Percentiles rank a stretch among this genome's conserved stretches.
Conservation (phyloP, 495 filamentous ascomycete species). For the Aspergillus sclerotioniger region DNA sequence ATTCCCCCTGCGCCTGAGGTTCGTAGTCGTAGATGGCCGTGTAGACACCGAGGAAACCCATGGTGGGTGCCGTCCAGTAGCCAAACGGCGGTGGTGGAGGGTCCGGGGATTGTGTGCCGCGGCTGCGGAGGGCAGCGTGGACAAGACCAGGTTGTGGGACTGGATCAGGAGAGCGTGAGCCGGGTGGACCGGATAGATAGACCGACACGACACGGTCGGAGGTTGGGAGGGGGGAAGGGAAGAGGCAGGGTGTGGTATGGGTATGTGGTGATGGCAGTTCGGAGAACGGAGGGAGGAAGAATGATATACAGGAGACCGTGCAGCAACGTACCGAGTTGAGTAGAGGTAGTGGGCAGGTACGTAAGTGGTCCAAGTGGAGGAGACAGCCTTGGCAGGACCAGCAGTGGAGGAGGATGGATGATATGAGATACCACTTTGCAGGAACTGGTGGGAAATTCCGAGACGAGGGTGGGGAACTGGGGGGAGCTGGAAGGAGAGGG, state of each 20-base stretch:
- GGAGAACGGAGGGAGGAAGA: not conserved
- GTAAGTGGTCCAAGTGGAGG: slow-evolving; percentile 7
- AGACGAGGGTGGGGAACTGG: slow-evolving; percentile 3
- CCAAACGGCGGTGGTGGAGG: slow-evolving; percentile 4
- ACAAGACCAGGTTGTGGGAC: not conserved
- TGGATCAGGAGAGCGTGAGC: slow-evolving; percentile 8
- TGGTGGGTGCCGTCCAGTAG: slow-evolving; percentile 29
- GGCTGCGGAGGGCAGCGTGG: slow-evolving; percentile 26
- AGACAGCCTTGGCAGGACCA: slow-evolving; percentile 4
- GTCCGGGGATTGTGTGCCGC: slow-evolving; percentile 7
- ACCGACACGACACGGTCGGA: not conserved
- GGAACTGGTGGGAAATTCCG: slow-evolving; percentile 10
- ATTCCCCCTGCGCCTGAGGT: slow-evolving; percentile 84
- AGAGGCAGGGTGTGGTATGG: slow-evolving; percentile 3
- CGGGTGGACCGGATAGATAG: not conserved
- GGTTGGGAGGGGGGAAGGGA: slow-evolving; percentile 7
- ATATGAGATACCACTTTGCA: slow-evolving; percentile 13
- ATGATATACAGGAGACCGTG: not conserved
- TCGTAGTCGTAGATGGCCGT: slow-evolving; percentile 91
- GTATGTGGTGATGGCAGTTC: slow-evolving; percentile 9
- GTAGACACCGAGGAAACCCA: slow-evolving; percentile 88
- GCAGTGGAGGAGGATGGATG: not conserved
- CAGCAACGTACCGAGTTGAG: not conserved
- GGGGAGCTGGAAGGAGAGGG: not conserved
- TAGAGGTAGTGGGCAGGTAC: slow-evolving; percentile 1